Conservation (phyloP, 140 eudicot species). For the Erigeron philadelphicus region DNA sequence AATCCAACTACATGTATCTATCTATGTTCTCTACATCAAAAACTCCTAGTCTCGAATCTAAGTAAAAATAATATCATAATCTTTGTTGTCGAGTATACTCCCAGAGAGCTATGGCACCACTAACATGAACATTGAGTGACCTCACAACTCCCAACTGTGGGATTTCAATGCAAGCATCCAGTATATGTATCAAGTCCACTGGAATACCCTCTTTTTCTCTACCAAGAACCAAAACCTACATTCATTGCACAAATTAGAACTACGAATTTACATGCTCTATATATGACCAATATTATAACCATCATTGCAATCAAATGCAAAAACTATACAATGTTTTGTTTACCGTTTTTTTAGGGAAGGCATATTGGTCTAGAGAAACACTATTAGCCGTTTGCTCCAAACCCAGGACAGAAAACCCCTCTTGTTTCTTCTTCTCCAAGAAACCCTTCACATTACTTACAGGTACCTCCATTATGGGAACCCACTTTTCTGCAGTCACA, state of each 20-base stretch:
- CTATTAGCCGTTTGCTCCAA: constrained; percentile 98
- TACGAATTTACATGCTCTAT: no score
- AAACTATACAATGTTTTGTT: constrained; percentile 16
- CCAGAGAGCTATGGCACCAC: constrained; percentile 98
- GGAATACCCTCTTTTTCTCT: constrained; percentile 97
- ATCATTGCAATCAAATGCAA: background rate
- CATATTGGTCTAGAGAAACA: constrained; percentile 61
- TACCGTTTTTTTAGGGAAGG: constrained; percentile 69
- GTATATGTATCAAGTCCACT: constrained; percentile 82
- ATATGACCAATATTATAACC: background rate
- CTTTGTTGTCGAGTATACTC: constrained; percentile 96
- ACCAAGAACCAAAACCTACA: constrained; percentile 84
- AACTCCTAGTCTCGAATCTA: background rate
- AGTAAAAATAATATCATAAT: constrained; percentile 13
- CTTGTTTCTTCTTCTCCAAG: constrained; percentile 76
- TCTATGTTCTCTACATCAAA: background rate
- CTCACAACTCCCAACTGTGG: constrained; percentile 91
- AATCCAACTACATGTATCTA: background rate
- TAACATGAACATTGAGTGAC: constrained; percentile 97
- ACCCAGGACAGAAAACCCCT: constrained; percentile 77
- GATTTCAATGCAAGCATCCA: constrained; percentile 91
- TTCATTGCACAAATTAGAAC: background rate
- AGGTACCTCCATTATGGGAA: constrained; percentile 85
- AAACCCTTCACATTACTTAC: constrained; percentile 62
- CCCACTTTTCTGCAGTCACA: constrained; percentile 99